These are phyloP conservation scores for Trichophyton verrucosum DNA, from an alignment of 2,329 filamentous ascomycete species.

Conservation along the genomic window DNA sequence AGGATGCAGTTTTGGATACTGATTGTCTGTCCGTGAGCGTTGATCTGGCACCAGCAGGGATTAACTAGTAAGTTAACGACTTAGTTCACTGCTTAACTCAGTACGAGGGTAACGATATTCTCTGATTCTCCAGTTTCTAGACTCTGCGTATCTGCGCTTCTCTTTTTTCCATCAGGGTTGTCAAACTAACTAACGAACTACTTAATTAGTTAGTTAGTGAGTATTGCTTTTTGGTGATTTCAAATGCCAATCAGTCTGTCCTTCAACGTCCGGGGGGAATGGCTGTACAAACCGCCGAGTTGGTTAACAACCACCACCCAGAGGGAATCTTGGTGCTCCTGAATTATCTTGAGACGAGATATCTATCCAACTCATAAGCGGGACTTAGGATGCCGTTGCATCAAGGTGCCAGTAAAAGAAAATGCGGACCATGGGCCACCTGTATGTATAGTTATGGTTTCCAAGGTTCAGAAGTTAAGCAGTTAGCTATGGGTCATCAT, in stretches of 20 bases:
- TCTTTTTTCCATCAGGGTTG: background rate
- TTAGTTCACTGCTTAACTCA: background rate
- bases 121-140: background rate
- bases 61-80: too few species aligned
- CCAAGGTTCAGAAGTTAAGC: too few species aligned
- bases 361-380: too few species aligned
- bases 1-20: background rate
- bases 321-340: too few species aligned
- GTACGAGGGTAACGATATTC: background rate
- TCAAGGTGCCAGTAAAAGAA: background rate
- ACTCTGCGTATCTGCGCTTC: background rate
- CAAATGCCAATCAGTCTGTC: background rate
- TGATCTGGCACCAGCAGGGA: background rate
- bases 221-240: background rate
- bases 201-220: background rate
- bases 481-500: too few species aligned
- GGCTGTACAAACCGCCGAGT: too few species aligned
- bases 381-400: too few species aligned
- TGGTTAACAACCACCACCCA: too few species aligned
- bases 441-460: background rate
- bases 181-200: background rate
- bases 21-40: background rate
- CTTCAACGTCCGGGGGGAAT: background rate
- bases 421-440: background rate
- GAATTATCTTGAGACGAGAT: too few species aligned